Percentiles rank a stretch among this genome's conserved stretches.
phyloP scores from a whole-genome alignment of 805 yeast genomes.

The Pichia phayaonensis region DNA sequence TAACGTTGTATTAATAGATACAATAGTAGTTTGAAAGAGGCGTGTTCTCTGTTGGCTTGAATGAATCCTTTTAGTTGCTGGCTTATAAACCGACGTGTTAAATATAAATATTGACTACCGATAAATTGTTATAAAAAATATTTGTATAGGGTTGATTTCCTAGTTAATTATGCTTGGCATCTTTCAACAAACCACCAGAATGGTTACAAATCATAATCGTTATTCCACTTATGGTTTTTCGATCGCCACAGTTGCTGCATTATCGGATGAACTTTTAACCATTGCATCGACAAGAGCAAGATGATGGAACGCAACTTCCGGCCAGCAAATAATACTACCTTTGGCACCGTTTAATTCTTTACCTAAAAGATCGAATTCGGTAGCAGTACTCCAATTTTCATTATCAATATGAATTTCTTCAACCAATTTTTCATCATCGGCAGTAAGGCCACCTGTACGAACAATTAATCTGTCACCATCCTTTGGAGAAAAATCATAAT shows the following conservation, averaged over 20 bases:
- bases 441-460: slow-evolving; percentile 45
- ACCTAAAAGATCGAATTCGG: slow-evolving; percentile 43
- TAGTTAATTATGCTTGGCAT: too few species aligned
- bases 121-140: too few species aligned
- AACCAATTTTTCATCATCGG: slow-evolving; percentile 38
- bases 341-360: slow-evolving; percentile 24
- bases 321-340: slow-evolving; percentile 33
- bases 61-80: too few species aligned
- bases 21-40: too few species aligned
- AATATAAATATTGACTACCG: too few species aligned
- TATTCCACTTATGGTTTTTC: slow-evolving; percentile 9
- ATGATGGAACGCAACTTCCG: slow-evolving; percentile 83
- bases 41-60: too few species aligned
- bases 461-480: slow-evolving; percentile 33
- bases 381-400: slow-evolving; percentile 34
- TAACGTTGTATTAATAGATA: too few species aligned
- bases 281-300: slow-evolving; percentile 86
- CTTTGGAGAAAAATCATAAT: slow-evolving; percentile 56
- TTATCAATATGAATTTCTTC: slow-evolving; percentile 34
- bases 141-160: too few species aligned
- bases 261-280: slow-evolving; percentile 53
- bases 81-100: too few species aligned
- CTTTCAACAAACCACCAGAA: too few species aligned
- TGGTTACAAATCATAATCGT: neutral
- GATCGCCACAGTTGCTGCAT: slow-evolving; percentile 32